A percentile compares a stretch with the other conserved stretches of the same genome.
Evolutionary conservation across 352 stramenopile genomes (phyloP).

Genomic region (Globisporangium uncinulatum): DNA sequence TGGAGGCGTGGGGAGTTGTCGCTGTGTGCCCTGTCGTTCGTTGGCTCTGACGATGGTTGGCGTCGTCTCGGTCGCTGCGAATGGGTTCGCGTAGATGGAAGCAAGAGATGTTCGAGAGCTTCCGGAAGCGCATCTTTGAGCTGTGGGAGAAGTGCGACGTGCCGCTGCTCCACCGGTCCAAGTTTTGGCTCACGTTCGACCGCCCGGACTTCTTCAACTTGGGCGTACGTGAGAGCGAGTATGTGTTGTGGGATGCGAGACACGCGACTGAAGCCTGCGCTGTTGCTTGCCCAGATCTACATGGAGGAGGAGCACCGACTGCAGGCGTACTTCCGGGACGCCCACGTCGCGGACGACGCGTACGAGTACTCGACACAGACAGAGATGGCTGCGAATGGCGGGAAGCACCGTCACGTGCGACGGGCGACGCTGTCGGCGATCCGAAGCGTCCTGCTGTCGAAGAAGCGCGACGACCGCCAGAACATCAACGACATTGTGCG

Average conservation of each 20-base stretch:
- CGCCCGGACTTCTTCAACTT: conserved; percentile 70
- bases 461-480: conserved; percentile 16
- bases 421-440: conserved; percentile 16
- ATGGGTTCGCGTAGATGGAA: conserved; percentile 41
- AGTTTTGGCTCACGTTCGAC: conserved; percentile 83
- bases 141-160: conserved; percentile 63
- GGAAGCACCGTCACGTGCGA: conserved; percentile 18
- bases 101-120: conserved; percentile 43
- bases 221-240: conserved; percentile 30
- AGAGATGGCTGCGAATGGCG: conserved; percentile 5
- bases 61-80: neutral
- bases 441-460: conserved; percentile 21
- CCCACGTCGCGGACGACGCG: conserved; percentile 25
- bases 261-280: too few relatives aligned
- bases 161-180: conserved; percentile 65
- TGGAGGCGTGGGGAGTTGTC: neutral
- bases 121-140: conserved; percentile 54
- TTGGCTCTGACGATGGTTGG: too few relatives aligned
- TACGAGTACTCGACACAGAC: conserved; percentile 37
- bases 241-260: neutral
- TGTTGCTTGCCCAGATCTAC: conserved; percentile 33
- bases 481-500: conserved; percentile 30
- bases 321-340: conserved; percentile 30
- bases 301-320: conserved; percentile 56
- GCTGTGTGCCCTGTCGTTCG: neutral